Conservation (phyloP, 352 stramenopile genomes). For the Pythium myriotylum region DNA sequence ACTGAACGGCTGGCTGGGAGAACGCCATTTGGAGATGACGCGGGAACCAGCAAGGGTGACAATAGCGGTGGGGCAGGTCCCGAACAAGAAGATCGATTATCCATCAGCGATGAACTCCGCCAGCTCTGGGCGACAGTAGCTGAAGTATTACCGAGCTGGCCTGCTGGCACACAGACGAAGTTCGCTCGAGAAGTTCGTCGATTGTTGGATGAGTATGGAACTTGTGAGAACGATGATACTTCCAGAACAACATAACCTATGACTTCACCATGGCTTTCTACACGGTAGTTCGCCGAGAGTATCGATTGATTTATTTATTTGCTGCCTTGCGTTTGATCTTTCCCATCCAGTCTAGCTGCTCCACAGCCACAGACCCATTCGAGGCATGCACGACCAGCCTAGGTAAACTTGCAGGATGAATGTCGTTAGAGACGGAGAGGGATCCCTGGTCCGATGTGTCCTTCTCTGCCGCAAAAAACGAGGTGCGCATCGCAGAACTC, state of each 20-base stretch:
- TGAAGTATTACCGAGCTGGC: neutral
- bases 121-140: neutral
- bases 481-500: constrained; percentile 70
- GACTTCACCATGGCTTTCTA: too few relatives aligned
- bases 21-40: constrained; percentile 30
- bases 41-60: neutral
- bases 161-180: neutral
- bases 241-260: too few relatives aligned
- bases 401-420: constrained; percentile 11
- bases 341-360: constrained; percentile 80
- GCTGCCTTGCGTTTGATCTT: constrained; percentile 81
- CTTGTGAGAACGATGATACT: neutral
- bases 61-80: too few relatives aligned
- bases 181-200: neutral
- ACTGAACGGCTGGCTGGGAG: constrained; percentile 38
- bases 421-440: constrained; percentile 7
- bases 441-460: constrained; percentile 8
- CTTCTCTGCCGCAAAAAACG: constrained; percentile 66
- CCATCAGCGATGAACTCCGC: neutral
- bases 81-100: neutral
- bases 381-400: constrained; percentile 27
- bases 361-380: constrained; percentile 27
- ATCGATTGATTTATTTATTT: constrained; percentile 3
- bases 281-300: too few relatives aligned
- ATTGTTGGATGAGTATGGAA: neutral